Evolutionary conservation across 306 rosid species (phyloP).

Genomic region (Spatholobus suberectus): DNA sequence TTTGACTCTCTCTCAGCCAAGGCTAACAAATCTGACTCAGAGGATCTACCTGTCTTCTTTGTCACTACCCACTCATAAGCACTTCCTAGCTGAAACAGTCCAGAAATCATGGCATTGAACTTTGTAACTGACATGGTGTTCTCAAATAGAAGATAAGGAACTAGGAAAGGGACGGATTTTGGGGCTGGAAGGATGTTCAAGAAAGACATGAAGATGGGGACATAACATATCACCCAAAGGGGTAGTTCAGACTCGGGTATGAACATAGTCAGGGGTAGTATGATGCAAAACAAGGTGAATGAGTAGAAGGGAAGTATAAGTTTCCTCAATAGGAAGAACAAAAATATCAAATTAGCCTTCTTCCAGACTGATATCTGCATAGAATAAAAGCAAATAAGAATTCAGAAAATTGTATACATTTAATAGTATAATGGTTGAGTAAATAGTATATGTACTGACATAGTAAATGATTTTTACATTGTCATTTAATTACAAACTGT

Average conservation of each 20-base stretch:
- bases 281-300: slow-evolving; percentile 93
- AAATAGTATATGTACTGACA: not conserved
- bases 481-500: not conserved
- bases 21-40: slow-evolving; percentile 87
- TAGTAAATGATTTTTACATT: not conserved
- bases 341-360: slow-evolving; percentile 88
- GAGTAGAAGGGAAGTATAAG: slow-evolving; percentile 96
- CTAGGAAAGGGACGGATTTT: slow-evolving; percentile 90
- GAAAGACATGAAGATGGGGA: slow-evolving; percentile 90
- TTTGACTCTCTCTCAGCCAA: slow-evolving; percentile 83
- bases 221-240: slow-evolving; percentile 94
- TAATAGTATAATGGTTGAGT: not conserved
- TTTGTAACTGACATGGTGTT: slow-evolving; percentile 99
- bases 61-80: slow-evolving; percentile 99
- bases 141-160: slow-evolving; percentile 94
- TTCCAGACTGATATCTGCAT: slow-evolving; percentile 87
- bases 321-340: slow-evolving; percentile 93
- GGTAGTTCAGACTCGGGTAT: slow-evolving; percentile 95
- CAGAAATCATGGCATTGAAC: slow-evolving; percentile 99
- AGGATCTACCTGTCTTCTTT: slow-evolving; percentile 94
- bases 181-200: slow-evolving; percentile 97
- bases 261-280: slow-evolving; percentile 96
- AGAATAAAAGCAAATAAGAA: slow-evolving; percentile 3
- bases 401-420: not conserved
- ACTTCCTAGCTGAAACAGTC: slow-evolving; percentile 93